A percentile compares a stretch with the other conserved stretches of the same genome.
Conservation (phyloP, 78 protist species). For the Cyanophora paradoxa region DNA sequence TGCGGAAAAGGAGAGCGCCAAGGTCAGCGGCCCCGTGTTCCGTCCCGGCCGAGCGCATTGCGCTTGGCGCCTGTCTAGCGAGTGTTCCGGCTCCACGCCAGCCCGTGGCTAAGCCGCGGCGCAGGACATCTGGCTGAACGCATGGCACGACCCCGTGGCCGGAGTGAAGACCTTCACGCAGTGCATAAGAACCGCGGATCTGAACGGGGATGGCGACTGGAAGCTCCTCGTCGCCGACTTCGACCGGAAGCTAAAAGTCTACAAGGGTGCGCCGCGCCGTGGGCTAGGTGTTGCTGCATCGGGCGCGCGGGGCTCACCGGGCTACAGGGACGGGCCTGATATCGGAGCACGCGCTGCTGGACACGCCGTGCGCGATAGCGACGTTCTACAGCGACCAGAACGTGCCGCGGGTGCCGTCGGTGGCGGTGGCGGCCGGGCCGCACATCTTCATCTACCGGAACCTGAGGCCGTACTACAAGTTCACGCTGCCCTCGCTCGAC, state of each 20-base stretch:
- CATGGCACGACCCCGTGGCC: slow-evolving; percentile 58
- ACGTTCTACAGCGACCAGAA: slow-evolving; percentile 29
- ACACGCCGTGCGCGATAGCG: slow-evolving; percentile 28
- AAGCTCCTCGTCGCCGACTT: slow-evolving; percentile 47
- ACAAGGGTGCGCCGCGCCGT: slow-evolving; percentile 10
- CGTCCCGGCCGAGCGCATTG: no score
- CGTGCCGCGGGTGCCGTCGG: slow-evolving; percentile 12
- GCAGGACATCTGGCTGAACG: slow-evolving; percentile 49
- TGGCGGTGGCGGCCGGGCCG: slow-evolving; percentile 36
- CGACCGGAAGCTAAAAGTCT: slow-evolving; percentile 19
- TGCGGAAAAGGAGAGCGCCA: no score
- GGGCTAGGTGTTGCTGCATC: no score
- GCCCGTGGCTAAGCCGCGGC: no score
- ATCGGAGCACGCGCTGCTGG: slow-evolving; percentile 42
- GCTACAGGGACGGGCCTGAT: slow-evolving; percentile 10
- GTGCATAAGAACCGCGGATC: slow-evolving; percentile 28
- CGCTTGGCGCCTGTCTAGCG: no score
- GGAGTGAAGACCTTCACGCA: slow-evolving; percentile 26
- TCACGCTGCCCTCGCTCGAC: slow-evolving; percentile 24
- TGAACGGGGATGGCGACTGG: slow-evolving; percentile 43
- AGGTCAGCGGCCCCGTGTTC: no score
- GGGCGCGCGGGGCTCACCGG: no score
- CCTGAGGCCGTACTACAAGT: slow-evolving; percentile 53
- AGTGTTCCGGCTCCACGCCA: no score
- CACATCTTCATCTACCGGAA: slow-evolving; percentile 38